Percentiles rank a stretch among this genome's conserved stretches.
Conservation (phyloP, 208 protist species). For the Acanthamoeba lenticulata region DNA sequence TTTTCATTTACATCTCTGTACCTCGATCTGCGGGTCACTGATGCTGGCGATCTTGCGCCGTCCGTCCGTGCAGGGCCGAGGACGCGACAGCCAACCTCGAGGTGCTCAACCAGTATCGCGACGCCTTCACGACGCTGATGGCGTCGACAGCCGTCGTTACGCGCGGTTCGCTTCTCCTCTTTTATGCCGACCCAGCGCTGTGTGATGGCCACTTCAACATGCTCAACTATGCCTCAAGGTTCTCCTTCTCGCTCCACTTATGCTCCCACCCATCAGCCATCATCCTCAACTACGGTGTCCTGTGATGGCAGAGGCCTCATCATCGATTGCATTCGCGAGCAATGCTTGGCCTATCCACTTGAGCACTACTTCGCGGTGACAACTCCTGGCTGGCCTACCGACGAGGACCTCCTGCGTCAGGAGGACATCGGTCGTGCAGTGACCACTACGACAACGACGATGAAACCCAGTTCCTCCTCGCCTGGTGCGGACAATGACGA, state of each 20-base stretch:
- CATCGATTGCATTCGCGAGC: neutral
- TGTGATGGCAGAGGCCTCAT: neutral
- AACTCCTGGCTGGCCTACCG: neutral
- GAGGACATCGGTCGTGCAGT: neutral
- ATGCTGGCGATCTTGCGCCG: neutral
- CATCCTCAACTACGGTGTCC: neutral
- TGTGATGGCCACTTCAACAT: neutral
- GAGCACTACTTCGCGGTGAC: neutral
- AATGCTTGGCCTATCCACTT: slow-evolving; percentile 1
- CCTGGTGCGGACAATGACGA: too few relatives aligned
- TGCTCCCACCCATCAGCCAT: neutral
- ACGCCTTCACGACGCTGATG: neutral
- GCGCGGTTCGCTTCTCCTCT: neutral
- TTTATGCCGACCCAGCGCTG: neutral
- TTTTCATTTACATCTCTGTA: neutral
- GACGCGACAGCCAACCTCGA: neutral
- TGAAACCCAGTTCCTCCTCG: too few relatives aligned
- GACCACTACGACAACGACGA: too few relatives aligned
- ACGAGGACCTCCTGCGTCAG: neutral
- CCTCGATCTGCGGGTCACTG: too few relatives aligned
- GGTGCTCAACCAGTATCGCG: slow-evolving; percentile 45
- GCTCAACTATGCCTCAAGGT: neutral
- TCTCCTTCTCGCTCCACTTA: neutral
- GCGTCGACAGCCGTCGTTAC: neutral
- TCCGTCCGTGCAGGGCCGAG: neutral